Conservation (phyloP, 345 rosid genomes). For the Sapria himalayana region DNA sequence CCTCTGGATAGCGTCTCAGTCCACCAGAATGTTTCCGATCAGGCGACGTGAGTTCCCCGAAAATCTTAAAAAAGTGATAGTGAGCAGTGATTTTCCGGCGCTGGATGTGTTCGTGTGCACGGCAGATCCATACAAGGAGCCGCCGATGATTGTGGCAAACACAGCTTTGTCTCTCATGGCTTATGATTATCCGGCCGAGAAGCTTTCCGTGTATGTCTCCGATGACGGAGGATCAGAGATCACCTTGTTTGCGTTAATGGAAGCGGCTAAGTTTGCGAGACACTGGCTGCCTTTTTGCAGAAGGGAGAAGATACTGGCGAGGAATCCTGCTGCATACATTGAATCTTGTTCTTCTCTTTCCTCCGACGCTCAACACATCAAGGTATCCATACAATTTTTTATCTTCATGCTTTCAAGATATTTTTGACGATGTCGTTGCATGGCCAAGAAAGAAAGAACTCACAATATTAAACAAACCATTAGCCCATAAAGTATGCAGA, state of each 20-base stretch:
- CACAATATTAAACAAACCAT: no score
- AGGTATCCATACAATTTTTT: slow-evolving; percentile 16
- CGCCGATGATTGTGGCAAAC: slow-evolving; percentile 48
- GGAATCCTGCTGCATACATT: slow-evolving; percentile 41
- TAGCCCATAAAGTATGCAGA: no score
- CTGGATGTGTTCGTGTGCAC: slow-evolving; percentile 72
- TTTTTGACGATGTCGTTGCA: no score
- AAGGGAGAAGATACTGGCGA: slow-evolving; percentile 18
- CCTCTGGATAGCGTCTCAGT: slow-evolving; percentile 29
- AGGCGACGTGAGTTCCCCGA: slow-evolving; percentile 26
- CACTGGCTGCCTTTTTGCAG: slow-evolving; percentile 60
- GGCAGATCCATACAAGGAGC: slow-evolving; percentile 80
- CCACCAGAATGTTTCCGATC: slow-evolving; percentile 22
- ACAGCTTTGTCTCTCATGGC: slow-evolving; percentile 65
- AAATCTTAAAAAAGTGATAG: slow-evolving; percentile 12
- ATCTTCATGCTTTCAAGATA: neutral
- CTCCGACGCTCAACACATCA: slow-evolving; percentile 18
- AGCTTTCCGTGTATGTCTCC: slow-evolving; percentile 47
- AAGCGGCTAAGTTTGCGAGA: slow-evolving; percentile 46
- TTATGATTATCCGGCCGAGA: slow-evolving; percentile 51
- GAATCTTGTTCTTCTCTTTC: slow-evolving; percentile 8
- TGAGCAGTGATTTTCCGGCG: slow-evolving; percentile 22
- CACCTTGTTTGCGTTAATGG: slow-evolving; percentile 58
- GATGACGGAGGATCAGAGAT: slow-evolving; percentile 69
- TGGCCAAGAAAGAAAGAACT: neutral